These are phyloP conservation scores for Russula sp. DNA, from an alignment of 768 basidiomycete species.

Conservation along the genomic window DNA sequence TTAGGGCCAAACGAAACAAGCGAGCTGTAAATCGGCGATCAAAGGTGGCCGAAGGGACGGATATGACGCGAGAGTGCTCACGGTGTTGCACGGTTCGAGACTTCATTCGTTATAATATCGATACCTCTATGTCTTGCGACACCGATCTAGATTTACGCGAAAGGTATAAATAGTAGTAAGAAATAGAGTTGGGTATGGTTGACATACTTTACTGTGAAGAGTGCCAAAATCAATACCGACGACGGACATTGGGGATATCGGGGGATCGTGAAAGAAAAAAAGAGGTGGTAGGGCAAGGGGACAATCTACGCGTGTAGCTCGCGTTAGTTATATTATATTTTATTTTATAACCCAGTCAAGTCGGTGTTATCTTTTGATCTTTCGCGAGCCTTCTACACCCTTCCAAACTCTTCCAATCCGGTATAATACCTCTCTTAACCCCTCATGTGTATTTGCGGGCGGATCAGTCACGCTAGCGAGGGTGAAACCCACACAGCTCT, in stretches of 20 bases:
- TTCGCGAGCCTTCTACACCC: constrained; percentile 24
- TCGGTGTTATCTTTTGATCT: constrained; percentile 13
- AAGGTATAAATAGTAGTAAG: constrained; percentile 1
- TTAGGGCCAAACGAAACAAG: constrained; percentile 91
- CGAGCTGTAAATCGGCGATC: constrained; percentile 47
- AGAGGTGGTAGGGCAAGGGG: constrained; percentile 4
- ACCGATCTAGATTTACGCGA: constrained; percentile 60
- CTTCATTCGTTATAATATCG: constrained; percentile 98
- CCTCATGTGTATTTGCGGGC: too few species aligned
- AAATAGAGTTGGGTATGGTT: background rate
- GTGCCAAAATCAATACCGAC: constrained; percentile 95
- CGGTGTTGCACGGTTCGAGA: constrained; percentile 96
- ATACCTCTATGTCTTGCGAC: constrained; percentile 94
- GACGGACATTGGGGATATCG: constrained; percentile 61
- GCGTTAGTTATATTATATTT: constrained; percentile 7
- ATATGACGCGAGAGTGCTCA: constrained; percentile 38
- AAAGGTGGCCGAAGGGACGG: background rate
- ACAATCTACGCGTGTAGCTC: too few species aligned
- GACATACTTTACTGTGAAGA: constrained; percentile 74
- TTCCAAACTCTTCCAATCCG: constrained; percentile 11
- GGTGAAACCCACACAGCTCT: background rate
- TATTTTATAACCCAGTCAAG: constrained; percentile 13
- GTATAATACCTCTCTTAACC: background rate
- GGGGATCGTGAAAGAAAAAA: background rate
- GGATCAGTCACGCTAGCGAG: too few species aligned